Conservation (phyloP, 345 rosid species). For the Aquilaria sinensis region DNA sequence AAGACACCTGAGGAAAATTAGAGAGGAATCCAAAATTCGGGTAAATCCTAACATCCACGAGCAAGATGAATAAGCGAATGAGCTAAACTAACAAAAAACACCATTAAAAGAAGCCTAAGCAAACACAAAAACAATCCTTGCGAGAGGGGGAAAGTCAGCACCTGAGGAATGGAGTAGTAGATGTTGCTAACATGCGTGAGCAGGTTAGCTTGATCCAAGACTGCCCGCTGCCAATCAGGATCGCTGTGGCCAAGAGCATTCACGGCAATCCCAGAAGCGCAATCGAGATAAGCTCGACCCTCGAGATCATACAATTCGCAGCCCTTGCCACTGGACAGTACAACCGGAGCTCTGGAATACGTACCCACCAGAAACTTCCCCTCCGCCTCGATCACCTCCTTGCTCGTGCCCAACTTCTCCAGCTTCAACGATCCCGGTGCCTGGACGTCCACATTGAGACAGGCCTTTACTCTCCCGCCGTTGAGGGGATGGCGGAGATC, state of each 20-base stretch:
- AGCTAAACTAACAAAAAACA: too few relatives aligned
- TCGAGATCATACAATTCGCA: conserved; percentile 77
- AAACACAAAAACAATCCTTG: too few relatives aligned
- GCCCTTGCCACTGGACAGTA: conserved; percentile 59
- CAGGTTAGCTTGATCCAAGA: conserved; percentile 56
- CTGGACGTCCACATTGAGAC: conserved; percentile 25
- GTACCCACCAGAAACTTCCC: conserved; percentile 59
- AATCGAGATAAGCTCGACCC: conserved; percentile 73
- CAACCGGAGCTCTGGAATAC: conserved; percentile 73
- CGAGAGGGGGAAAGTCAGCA: conserved; percentile 1
- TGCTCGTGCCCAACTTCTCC: conserved; percentile 20
- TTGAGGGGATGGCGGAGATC: conserved; percentile 12
- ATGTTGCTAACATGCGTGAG: conserved; percentile 78
- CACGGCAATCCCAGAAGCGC: conserved; percentile 79
- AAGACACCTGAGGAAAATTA: background rate
- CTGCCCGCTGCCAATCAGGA: conserved; percentile 73
- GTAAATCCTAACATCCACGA: too few relatives aligned
- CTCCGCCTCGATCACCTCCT: conserved; percentile 60
- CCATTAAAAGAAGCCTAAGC: too few relatives aligned
- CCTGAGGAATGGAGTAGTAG: conserved; percentile 80
- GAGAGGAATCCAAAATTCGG: background rate
- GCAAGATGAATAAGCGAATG: too few relatives aligned
- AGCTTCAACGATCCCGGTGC: conserved; percentile 2
- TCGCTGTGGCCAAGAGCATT: conserved; percentile 79
- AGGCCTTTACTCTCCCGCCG: conserved; percentile 12